Evolutionary conservation across 2,329 filamentous ascomycete species (phyloP).

Genomic region (Raffaelea arxii): DNA sequence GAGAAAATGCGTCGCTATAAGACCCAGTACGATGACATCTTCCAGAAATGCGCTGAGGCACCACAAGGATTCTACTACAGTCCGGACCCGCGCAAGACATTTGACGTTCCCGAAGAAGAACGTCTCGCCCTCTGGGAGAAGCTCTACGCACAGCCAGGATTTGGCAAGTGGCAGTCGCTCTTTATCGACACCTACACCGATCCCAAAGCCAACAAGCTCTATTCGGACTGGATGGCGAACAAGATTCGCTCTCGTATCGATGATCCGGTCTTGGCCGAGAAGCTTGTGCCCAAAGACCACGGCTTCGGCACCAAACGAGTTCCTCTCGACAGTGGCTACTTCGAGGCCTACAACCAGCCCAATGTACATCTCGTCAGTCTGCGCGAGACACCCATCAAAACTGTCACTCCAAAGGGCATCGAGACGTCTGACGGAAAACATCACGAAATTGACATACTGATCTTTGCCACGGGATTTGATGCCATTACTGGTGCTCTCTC

Average conservation of each 20-base stretch:
- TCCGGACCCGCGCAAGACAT: conserved; percentile 31
- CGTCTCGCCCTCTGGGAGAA: conserved; percentile 31
- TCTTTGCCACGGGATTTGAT: neutral
- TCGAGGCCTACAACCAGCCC: neutral
- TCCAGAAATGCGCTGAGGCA: conserved; percentile 30
- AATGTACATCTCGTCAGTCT: neutral
- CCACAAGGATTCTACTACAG: conserved; percentile 44
- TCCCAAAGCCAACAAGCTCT: conserved; percentile 19
- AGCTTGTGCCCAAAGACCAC: conserved; percentile 34
- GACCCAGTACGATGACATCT: conserved; percentile 28
- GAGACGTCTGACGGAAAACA: neutral
- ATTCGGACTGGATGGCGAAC: conserved; percentile 19
- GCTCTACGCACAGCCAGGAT: conserved; percentile 22
- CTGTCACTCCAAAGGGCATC: neutral
- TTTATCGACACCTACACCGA: conserved; percentile 17
- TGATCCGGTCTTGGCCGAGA: conserved; percentile 18
- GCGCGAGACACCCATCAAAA: neutral
- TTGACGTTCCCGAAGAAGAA: conserved; percentile 29
- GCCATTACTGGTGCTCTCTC: conserved; percentile 19
- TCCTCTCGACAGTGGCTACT: conserved; percentile 18
- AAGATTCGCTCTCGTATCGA: conserved; percentile 25
- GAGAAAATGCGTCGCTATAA: conserved; percentile 34
- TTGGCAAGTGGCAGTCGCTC: conserved; percentile 3
- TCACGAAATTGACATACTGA: neutral
- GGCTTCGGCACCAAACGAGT: conserved; percentile 36